Conservation (phyloP, 2,329 filamentous ascomycete species). For the Pestalotiopsis sp. region DNA sequence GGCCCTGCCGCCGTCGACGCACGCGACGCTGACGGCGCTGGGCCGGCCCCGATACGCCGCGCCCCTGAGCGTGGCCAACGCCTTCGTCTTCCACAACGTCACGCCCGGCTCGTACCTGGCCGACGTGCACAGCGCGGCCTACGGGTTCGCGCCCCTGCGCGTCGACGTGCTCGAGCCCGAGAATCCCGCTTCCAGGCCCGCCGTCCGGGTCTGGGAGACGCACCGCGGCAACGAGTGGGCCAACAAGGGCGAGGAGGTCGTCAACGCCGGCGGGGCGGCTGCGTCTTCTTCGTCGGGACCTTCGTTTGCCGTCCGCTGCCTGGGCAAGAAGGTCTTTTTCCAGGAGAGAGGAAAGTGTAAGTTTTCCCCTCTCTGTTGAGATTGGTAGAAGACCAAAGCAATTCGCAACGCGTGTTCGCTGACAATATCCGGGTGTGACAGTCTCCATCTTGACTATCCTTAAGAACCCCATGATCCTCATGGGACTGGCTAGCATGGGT, state of each 20-base stretch:
- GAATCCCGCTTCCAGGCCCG: constrained; percentile 33
- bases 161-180: constrained; percentile 66
- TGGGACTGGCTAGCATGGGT: constrained; percentile 80
- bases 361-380: constrained; percentile 37
- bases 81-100: constrained; percentile 77
- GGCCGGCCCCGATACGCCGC: constrained; percentile 46
- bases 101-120: constrained; percentile 76
- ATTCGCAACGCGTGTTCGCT: not conserved
- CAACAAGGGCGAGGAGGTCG: constrained; percentile 72
- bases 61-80: constrained; percentile 68
- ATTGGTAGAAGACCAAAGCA: no score
- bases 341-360: constrained; percentile 75
- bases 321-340: constrained; percentile 75
- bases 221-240: constrained; percentile 89
- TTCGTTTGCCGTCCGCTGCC: constrained; percentile 53
- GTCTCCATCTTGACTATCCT: constrained; percentile 81
- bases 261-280: constrained; percentile 35
- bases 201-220: constrained; percentile 77
- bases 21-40: constrained; percentile 59
- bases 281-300: constrained; percentile 26
- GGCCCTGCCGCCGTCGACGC: constrained; percentile 66
- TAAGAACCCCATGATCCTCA: constrained; percentile 96
- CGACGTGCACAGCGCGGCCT: constrained; percentile 76
- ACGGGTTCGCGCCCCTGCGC: constrained; percentile 77
- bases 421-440: constrained; percentile 31